Evolutionary conservation across 768 basidiomycete species (phyloP).

Genomic region (Trametes villosa): DNA sequence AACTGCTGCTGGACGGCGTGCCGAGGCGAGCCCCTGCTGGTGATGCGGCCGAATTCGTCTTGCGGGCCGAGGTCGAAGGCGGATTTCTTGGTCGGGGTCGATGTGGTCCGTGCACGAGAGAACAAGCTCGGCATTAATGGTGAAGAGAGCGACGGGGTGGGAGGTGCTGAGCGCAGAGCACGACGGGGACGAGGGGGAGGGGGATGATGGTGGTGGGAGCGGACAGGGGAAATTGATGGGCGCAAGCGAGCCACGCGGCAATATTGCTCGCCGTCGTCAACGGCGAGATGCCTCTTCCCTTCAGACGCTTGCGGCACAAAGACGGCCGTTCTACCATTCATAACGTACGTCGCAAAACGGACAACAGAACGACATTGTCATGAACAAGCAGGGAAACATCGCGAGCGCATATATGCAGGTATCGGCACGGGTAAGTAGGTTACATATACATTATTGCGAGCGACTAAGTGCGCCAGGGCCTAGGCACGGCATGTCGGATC

Average conservation of each 20-base stretch:
- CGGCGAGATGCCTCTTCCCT: slow-evolving; percentile 13
- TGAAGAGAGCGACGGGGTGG: slow-evolving; percentile 21
- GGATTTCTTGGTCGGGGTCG: slow-evolving; percentile 45
- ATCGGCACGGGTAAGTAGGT: not conserved
- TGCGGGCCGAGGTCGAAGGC: slow-evolving; percentile 33
- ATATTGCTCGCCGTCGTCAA: slow-evolving; percentile 21
- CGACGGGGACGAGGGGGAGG: slow-evolving; percentile 15
- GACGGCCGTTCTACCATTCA: slow-evolving; percentile 6
- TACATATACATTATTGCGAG: not conserved
- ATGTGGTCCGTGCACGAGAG: slow-evolving; percentile 68
- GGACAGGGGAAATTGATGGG: slow-evolving; percentile 22
- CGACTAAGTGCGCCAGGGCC: slow-evolving; percentile 9
- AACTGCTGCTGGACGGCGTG: slow-evolving; percentile 32
- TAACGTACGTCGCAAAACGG: not conserved
- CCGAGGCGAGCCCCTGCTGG: slow-evolving; percentile 49
- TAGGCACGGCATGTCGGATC: not conserved
- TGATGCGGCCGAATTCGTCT: slow-evolving; percentile 72
- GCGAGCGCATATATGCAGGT: not conserved
- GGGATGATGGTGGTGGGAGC: slow-evolving; percentile 19
- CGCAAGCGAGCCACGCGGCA: slow-evolving; percentile 22
- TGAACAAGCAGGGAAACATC: not conserved
- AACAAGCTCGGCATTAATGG: slow-evolving; percentile 73
- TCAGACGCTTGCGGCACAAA: slow-evolving; percentile 14
- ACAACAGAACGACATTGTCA: not conserved
- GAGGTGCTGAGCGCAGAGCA: slow-evolving; percentile 17